Evolutionary conservation across 495 filamentous ascomycete genomes (phyloP).

Genomic region (Hypoxylon lenormandii): DNA sequence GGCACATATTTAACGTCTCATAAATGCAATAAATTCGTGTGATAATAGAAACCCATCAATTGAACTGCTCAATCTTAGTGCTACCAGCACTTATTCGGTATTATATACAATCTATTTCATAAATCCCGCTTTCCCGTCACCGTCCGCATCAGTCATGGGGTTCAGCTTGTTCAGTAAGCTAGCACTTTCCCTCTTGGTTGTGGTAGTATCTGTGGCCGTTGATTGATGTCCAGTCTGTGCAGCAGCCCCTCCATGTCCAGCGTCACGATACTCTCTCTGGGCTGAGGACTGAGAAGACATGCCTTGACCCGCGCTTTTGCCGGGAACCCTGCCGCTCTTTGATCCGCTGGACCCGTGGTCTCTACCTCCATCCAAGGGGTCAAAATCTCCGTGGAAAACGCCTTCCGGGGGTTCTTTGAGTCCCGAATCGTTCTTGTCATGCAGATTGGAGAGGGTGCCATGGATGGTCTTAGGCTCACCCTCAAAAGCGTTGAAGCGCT

Average conservation of each 20-base stretch:
- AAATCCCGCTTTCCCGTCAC: slow-evolving; percentile 61
- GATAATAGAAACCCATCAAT: no score
- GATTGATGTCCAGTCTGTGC: background rate
- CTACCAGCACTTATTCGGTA: background rate
- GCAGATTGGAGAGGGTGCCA: slow-evolving; percentile 43
- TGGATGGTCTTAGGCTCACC: slow-evolving; percentile 66
- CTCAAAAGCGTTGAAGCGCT: slow-evolving; percentile 67
- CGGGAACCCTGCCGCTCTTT: slow-evolving; percentile 16
- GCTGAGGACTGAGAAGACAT: slow-evolving; percentile 24
- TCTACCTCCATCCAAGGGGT: slow-evolving; percentile 31
- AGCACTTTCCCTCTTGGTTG: slow-evolving; percentile 45
- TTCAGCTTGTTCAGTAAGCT: slow-evolving; percentile 62
- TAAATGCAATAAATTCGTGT: no score
- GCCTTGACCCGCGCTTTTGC: slow-evolving; percentile 2
- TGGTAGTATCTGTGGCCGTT: background rate
- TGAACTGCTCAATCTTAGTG: no score
- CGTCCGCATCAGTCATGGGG: slow-evolving; percentile 59
- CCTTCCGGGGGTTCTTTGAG: slow-evolving; percentile 24
- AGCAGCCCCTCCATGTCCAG: background rate
- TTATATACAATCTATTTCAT: slow-evolving; percentile 51
- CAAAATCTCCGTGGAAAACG: slow-evolving; percentile 34
- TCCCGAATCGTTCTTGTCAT: slow-evolving; percentile 30
- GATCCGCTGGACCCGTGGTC: background rate
- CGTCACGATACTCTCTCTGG: slow-evolving; percentile 21
- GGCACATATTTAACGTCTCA: no score